These are phyloP conservation scores for Neckera pumila DNA, from an alignment of 225 moss, liverwort and hornwort genomes.

Conservation along the genomic window DNA sequence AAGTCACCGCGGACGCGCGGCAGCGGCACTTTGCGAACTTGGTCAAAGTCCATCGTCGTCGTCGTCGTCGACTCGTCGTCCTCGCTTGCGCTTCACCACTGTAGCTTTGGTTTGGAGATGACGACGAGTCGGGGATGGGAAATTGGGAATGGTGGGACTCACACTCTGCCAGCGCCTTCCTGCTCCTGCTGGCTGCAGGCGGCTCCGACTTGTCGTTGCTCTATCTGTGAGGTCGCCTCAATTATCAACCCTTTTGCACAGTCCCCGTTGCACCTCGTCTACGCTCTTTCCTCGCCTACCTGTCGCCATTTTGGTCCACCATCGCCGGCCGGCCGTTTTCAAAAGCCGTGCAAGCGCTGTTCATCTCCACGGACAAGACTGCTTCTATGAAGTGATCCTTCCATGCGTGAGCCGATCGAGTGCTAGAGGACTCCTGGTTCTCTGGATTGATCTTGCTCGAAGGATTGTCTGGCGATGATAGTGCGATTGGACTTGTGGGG, in stretches of 20 bases:
- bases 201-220: not conserved
- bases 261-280: not conserved
- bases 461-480: not conserved
- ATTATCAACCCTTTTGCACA: not conserved
- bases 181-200: not conserved
- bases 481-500: not conserved
- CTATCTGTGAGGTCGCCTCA: not conserved
- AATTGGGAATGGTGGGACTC: not conserved
- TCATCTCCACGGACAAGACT: not conserved
- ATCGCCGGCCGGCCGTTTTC: not conserved
- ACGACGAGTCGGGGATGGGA: not conserved
- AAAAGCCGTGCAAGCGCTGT: not conserved
- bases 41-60: not conserved
- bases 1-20: not conserved
- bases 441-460: not conserved
- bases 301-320: not conserved
- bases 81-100: not conserved
- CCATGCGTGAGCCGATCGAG: not conserved
- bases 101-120: not conserved
- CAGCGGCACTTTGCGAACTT: not conserved
- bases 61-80: not conserved
- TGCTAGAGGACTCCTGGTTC: not conserved
- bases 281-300: not conserved
- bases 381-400: not conserved
- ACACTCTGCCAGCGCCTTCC: not conserved